These are phyloP conservation scores for Ascochyta pisi DNA, from an alignment of 2,329 filamentous ascomycete species.

Conservation along the genomic window DNA sequence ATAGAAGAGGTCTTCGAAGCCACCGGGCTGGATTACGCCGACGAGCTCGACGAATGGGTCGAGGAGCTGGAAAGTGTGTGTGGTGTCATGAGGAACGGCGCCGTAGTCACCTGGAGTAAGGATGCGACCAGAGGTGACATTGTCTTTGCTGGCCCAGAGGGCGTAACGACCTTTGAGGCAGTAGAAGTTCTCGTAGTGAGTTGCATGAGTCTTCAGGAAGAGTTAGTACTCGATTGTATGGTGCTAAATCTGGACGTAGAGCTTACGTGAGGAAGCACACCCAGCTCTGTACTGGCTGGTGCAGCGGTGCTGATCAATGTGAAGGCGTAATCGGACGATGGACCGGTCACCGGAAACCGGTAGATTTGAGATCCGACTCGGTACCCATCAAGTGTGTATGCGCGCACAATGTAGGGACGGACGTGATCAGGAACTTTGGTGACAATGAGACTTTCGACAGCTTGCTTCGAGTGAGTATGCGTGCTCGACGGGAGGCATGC, in stretches of 20 bases:
- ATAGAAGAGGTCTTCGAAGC: conserved; percentile 59
- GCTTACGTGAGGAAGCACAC: conserved; percentile 52
- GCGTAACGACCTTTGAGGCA: conserved; percentile 54
- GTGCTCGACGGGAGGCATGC: conserved; percentile 11
- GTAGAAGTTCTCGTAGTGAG: conserved; percentile 58
- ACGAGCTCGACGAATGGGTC: conserved; percentile 58
- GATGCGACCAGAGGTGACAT: conserved; percentile 43
- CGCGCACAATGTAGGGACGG: conserved; percentile 48
- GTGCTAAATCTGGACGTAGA: background rate
- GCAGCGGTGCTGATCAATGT: conserved; percentile 55
- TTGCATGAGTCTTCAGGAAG: conserved; percentile 40
- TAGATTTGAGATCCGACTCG: conserved; percentile 49
- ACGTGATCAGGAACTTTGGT: conserved; percentile 40
- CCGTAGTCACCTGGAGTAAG: conserved; percentile 57
- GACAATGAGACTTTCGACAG: conserved; percentile 18
- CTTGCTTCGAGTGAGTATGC: background rate
- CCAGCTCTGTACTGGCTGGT: conserved; percentile 46
- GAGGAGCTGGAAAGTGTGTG: conserved; percentile 57
- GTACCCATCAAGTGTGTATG: conserved; percentile 44
- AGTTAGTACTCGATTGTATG: background rate
- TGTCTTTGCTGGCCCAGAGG: conserved; percentile 54
- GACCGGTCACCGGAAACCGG: conserved; percentile 54
- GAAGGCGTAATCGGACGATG: conserved; percentile 55
- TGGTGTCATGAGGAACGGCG: conserved; percentile 54
- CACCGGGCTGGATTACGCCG: conserved; percentile 56